Evolutionary conservation across 352 stramenopile genomes (phyloP).

Genomic region (Pythium diclinum): DNA sequence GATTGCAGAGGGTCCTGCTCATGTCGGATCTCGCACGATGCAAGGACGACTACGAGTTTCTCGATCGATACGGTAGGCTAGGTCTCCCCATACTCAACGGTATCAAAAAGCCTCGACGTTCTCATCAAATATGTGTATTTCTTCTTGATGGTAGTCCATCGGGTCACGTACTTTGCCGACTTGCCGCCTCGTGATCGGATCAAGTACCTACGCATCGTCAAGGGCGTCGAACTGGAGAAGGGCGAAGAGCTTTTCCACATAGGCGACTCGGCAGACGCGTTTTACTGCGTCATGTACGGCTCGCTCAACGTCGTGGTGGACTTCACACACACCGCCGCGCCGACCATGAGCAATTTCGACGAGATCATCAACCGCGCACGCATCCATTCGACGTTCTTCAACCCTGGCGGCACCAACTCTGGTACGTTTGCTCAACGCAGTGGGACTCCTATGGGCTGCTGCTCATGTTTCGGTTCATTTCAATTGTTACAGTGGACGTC

Average conservation of each 20-base stretch:
- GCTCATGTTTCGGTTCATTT: not conserved
- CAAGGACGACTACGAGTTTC: constrained; percentile 62
- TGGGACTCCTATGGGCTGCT: not conserved
- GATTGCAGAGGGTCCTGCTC: constrained; percentile 46
- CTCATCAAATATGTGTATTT: not conserved
- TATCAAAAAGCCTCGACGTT: too few relatives aligned
- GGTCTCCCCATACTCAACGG: too few relatives aligned
- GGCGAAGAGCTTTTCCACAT: constrained; percentile 69
- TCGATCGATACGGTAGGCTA: constrained; percentile 56
- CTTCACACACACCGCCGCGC: constrained; percentile 57
- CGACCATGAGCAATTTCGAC: constrained; percentile 69
- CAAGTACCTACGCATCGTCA: constrained; percentile 57
- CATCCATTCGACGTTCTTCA: constrained; percentile 65
- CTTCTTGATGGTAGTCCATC: constrained; percentile 34
- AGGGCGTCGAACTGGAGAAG: constrained; percentile 60
- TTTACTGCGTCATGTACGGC: constrained; percentile 78
- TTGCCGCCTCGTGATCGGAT: constrained; percentile 48
- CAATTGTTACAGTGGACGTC: constrained; percentile 2
- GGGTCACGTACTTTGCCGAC: constrained; percentile 64
- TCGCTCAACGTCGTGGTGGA: constrained; percentile 73
- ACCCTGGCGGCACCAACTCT: constrained; percentile 40
- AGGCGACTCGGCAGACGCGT: constrained; percentile 62
- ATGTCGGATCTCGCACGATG: constrained; percentile 37
- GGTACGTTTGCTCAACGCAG: constrained; percentile 21
- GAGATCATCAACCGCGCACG: constrained; percentile 67